These are phyloP conservation scores for Aegle marmelos DNA, from an alignment of 345 rosid genomes.

Conservation along the genomic window DNA sequence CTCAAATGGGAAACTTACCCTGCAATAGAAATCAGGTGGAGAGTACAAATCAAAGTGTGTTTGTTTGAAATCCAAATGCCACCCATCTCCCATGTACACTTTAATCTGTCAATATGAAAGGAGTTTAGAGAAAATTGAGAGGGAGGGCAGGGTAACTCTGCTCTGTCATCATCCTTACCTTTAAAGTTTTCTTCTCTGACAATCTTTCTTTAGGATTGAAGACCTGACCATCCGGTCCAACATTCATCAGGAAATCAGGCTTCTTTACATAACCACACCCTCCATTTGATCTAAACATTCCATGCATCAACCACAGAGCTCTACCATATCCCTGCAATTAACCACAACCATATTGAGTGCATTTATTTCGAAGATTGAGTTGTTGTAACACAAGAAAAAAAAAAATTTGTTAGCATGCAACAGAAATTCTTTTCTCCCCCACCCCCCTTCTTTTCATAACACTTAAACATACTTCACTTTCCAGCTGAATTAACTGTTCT, in stretches of 20 bases:
- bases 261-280: conserved; percentile 42
- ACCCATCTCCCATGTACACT: conserved; percentile 43
- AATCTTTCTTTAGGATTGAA: conserved; percentile 30
- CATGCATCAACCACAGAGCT: conserved; percentile 48
- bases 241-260: conserved; percentile 33
- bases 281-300: conserved; percentile 42
- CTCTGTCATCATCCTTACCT: conserved; percentile 16
- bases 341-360: not conserved
- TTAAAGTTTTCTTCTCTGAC: conserved; percentile 26
- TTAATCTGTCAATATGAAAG: conserved; percentile 23
- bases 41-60: conserved; percentile 41
- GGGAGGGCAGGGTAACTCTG: not conserved
- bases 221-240: conserved; percentile 17
- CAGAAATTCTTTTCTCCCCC: not conserved
- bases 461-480: not conserved
- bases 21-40: conserved; percentile 41
- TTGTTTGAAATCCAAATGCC: conserved; percentile 40
- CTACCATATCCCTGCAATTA: conserved; percentile 35
- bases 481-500: not conserved
- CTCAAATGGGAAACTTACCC: conserved; percentile 18
- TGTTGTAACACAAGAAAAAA: not conserved
- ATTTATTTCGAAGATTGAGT: not conserved
- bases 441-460: too few species aligned
- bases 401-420: not conserved
- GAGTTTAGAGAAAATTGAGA: not conserved